A percentile compares a stretch with the other conserved stretches of the same genome.
Evolutionary conservation across 306 rosid genomes (phyloP).

Genomic region (Prinsepia uniflora): DNA sequence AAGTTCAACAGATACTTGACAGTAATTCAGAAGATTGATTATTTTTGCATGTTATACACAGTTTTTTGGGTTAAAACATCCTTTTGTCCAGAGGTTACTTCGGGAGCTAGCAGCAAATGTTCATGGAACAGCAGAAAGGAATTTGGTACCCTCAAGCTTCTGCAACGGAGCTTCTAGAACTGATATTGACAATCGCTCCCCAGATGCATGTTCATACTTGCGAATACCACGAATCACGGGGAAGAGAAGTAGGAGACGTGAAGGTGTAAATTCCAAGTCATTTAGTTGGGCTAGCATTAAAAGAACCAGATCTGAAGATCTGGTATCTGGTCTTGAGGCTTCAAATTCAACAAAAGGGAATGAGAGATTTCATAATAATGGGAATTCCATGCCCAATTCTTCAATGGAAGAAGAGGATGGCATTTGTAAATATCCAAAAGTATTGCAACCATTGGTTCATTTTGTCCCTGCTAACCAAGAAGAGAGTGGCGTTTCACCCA

Average conservation of each 20-base stretch:
- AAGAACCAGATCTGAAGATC: constrained; percentile 40
- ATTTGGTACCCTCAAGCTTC: constrained; percentile 32
- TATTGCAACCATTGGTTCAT: constrained; percentile 19
- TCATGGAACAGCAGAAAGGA: constrained; percentile 49
- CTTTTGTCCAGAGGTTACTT: constrained; percentile 66
- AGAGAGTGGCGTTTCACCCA: constrained; percentile 34
- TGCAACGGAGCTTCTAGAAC: constrained; percentile 33
- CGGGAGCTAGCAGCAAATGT: constrained; percentile 63
- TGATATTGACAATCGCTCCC: constrained; percentile 24
- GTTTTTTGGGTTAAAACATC: constrained; percentile 91
- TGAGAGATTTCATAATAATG: constrained; percentile 29
- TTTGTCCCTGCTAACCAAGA: constrained; percentile 24
- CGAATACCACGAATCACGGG: constrained; percentile 35
- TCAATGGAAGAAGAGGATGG: constrained; percentile 26
- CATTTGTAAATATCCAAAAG: constrained; percentile 21
- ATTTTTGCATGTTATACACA: constrained; percentile 31
- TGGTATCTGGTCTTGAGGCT: constrained; percentile 25
- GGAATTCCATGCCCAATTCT: constrained; percentile 23
- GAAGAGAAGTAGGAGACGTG: constrained; percentile 58
- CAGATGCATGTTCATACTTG: constrained; percentile 28
- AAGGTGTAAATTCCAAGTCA: constrained; percentile 30
- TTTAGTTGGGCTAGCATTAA: constrained; percentile 26
- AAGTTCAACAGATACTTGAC: neutral
- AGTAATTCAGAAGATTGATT: neutral
- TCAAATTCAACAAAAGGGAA: constrained; percentile 23